Base-by-base conservation (phyloP, 2,329 filamentous ascomycete species). In the Pestalotiopsis sp. region DNA sequence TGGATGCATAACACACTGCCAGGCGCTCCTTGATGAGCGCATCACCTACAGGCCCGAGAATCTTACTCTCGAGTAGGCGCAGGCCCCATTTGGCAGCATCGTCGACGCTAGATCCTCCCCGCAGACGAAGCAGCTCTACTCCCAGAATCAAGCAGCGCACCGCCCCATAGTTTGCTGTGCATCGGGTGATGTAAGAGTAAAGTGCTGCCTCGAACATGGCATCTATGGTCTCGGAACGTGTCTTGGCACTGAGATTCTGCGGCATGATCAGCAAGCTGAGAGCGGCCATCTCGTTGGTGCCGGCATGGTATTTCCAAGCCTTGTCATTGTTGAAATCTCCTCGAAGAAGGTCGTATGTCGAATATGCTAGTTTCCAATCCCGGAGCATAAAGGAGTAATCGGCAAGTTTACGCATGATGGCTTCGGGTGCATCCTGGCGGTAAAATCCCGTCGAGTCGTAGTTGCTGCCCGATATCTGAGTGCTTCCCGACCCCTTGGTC, bases 351-450 rank as follows among this genome's bases (percentile, higher is more conserved):
- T 99, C 95, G 78, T 98, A 99, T 0, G 93, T 97, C 13, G 92
- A 94, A 74, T 96, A 89, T 11, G 96, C 93, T 45, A 99, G 84
- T 80, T 97, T 98, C 90, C 92, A 99, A 79, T 99, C 97, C 39
- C 96, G 90, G 49, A 99, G 86, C 95, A 99, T 98, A 76, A 99
- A 97, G 12, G 94, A 91, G 80, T 95, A 98, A 78, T 99, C 96
- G 58, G 93, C 96, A 63, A 99, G 84, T 77, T 97, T 97, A 45
- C 96, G 91, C 89, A 99, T 93, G 64, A 96, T 88, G 3, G 95
- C 95, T 82, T 99, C 97, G 0, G 94, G 91, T 0, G 92, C 85
- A 71, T 97, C 94, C 0, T 93, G 92, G 31, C 88, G 86, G 79
- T 98, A 99, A 78, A 93, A 97, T 1, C 94, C 94, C 6, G 89